Evolutionary conservation across 2,329 filamentous ascomycete species (phyloP).

Genomic region (Penicillium sp.): DNA sequence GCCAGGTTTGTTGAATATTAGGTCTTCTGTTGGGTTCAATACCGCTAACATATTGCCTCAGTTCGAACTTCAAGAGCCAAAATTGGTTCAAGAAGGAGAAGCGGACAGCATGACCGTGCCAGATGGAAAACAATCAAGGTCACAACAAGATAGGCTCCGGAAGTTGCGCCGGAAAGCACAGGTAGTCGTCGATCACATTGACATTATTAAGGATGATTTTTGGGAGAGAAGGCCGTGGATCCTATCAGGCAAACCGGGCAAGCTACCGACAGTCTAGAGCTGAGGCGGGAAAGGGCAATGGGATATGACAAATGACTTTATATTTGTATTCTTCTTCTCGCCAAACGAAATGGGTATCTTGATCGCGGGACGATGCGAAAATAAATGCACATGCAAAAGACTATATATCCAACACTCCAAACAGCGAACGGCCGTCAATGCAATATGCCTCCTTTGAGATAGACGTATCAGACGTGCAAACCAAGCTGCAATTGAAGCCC

Average conservation of each 20-base stretch:
- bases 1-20: slow-evolving; percentile 62
- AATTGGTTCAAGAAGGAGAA: slow-evolving; percentile 34
- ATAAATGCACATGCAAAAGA: slow-evolving; percentile 22
- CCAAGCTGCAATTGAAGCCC: slow-evolving; percentile 14
- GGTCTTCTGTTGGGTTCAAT: background rate
- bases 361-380: slow-evolving; percentile 18
- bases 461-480: slow-evolving; percentile 44
- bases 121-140: slow-evolving; percentile 68
- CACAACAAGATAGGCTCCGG: slow-evolving; percentile 79
- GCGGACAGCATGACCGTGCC: slow-evolving; percentile 25
- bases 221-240: slow-evolving; percentile 89
- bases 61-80: slow-evolving; percentile 71
- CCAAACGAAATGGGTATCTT: slow-evolving; percentile 41
- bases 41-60: slow-evolving; percentile 35
- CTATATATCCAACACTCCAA: slow-evolving; percentile 15
- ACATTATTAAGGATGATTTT: slow-evolving; percentile 95
- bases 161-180: slow-evolving; percentile 80
- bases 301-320: slow-evolving; percentile 19
- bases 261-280: slow-evolving; percentile 60
- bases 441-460: slow-evolving; percentile 2
- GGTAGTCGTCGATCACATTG: slow-evolving; percentile 81
- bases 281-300: slow-evolving; percentile 7
- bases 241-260: slow-evolving; percentile 73
- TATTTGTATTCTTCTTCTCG: slow-evolving; percentile 13
- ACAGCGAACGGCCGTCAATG: slow-evolving; percentile 4